Evolutionary conservation across 306 rosid species (phyloP).

Genomic region (Gastrolobium villosum): DNA sequence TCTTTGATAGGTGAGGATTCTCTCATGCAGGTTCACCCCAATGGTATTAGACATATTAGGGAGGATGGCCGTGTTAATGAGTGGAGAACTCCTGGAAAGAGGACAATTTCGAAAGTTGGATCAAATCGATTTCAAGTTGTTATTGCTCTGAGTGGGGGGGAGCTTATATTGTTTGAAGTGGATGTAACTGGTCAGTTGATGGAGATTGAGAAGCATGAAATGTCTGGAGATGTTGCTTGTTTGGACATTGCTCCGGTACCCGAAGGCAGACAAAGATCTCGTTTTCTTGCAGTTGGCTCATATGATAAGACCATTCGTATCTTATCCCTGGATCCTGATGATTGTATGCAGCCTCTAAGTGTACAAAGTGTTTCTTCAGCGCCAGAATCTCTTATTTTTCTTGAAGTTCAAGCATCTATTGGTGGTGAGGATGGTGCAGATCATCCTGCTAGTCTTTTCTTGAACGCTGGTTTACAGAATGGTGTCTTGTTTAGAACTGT

Average conservation of each 20-base stretch:
- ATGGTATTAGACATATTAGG: slow-evolving; percentile 99
- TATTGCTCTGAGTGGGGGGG: slow-evolving; percentile 96
- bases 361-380: slow-evolving; percentile 92
- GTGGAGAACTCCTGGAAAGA: slow-evolving; percentile 99
- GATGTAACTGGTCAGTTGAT: slow-evolving; percentile 94
- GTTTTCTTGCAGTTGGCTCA: slow-evolving; percentile 96
- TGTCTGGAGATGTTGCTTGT: slow-evolving; percentile 97
- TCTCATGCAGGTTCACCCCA: slow-evolving; percentile 99
- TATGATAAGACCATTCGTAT: slow-evolving; percentile 90
- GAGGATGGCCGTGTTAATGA: slow-evolving; percentile 97
- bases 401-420: slow-evolving; percentile 90
- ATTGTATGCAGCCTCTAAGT: slow-evolving; percentile 89
- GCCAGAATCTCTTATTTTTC: slow-evolving; percentile 96
- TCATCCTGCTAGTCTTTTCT: slow-evolving; percentile 97
- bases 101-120: slow-evolving; percentile 90
- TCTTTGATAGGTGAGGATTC: slow-evolving; percentile 99
- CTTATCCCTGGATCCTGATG: slow-evolving; percentile 94
- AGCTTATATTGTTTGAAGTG: slow-evolving; percentile 93
- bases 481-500: slow-evolving; percentile 97
- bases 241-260: slow-evolving; percentile 97
- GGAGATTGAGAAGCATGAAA: slow-evolving; percentile 98
- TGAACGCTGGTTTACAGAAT: slow-evolving; percentile 86
- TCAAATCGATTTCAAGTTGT: slow-evolving; percentile 95
- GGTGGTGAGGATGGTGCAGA: slow-evolving; percentile 99
- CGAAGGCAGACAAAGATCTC: slow-evolving; percentile 95